These are phyloP conservation scores for Prunus campanulata DNA, from an alignment of 306 rosid genomes.

Conservation along the genomic window DNA sequence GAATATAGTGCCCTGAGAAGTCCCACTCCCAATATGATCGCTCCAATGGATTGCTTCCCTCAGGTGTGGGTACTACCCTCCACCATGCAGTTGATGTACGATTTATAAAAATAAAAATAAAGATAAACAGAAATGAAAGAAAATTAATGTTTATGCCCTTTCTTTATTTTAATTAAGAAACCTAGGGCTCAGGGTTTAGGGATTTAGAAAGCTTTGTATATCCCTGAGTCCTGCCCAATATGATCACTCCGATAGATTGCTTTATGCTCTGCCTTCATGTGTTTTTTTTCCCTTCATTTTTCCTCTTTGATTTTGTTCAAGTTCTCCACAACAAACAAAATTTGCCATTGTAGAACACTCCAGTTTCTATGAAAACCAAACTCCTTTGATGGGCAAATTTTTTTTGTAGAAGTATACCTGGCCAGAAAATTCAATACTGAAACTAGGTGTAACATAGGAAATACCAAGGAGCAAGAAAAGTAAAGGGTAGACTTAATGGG, in stretches of 20 bases:
- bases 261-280: no score
- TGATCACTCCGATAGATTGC: no score
- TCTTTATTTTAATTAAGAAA: not conserved
- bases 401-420: not conserved
- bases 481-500: no score
- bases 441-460: not conserved
- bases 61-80: not conserved
- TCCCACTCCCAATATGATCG: not conserved
- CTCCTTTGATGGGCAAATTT: not conserved
- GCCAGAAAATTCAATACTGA: not conserved
- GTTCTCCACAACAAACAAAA: no score
- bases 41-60: constrained; percentile 4
- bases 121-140: not conserved
- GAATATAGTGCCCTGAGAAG: not conserved
- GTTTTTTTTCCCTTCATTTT: not conserved
- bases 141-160: not conserved
- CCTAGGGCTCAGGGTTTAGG: not conserved
- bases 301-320: no score
- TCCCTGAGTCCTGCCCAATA: not conserved
- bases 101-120: not conserved
- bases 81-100: not conserved
- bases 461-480: not conserved
- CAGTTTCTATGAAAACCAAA: not conserved
- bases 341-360: no score
- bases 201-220: not conserved